Conservation (phyloP, 306 rosid genomes). For the Quercus aquifolioides region DNA sequence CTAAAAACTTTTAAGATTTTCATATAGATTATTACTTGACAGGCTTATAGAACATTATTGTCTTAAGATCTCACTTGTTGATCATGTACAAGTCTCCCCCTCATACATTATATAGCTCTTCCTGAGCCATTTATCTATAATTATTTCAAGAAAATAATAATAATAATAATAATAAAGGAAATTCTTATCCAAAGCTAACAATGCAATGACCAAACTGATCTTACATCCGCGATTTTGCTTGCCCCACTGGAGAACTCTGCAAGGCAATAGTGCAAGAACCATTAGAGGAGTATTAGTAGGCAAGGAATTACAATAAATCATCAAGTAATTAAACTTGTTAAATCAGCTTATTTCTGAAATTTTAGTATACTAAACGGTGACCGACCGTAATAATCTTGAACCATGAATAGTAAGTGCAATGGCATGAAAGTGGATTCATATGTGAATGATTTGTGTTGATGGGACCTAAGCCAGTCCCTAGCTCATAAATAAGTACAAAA, state of each 20-base stretch:
- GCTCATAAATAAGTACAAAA: not conserved
- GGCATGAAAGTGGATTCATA: not conserved
- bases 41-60: not conserved
- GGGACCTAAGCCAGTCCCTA: no score
- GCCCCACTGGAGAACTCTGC: constrained; percentile 39
- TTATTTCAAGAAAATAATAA: not conserved
- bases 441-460: not conserved
- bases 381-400: not conserved
- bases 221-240: constrained; percentile 43
- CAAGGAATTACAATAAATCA: not conserved
- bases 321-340: not conserved
- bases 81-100: not conserved
- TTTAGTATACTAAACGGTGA: not conserved
- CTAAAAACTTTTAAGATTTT: not conserved
- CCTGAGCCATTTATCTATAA: not conserved
- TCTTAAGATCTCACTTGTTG: not conserved
- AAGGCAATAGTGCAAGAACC: constrained; percentile 5
- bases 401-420: not conserved
- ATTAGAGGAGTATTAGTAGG: not conserved
- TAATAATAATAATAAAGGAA: not conserved
- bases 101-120: not conserved
- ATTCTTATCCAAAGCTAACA: not conserved
- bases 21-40: not conserved
- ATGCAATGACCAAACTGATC: not conserved
- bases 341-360: not conserved